Evolutionary conservation across 2,329 filamentous ascomycete species (phyloP).

Genomic region (Hypoxylon sp.): DNA sequence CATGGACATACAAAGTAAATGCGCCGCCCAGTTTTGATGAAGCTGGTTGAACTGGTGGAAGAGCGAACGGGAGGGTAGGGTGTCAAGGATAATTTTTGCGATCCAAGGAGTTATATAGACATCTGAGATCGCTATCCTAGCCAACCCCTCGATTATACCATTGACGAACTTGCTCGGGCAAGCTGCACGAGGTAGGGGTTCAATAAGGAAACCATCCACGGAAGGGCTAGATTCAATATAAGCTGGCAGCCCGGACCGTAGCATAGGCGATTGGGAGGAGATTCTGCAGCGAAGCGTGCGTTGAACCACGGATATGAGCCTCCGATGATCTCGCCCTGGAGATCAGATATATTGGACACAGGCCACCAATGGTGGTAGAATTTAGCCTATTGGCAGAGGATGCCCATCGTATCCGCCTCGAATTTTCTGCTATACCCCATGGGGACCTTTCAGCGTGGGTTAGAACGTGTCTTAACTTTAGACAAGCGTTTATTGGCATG

Average conservation of each 20-base stretch:
- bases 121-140: conserved; percentile 14
- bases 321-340: conserved; percentile 30
- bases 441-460: conserved; percentile 14
- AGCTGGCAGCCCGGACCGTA: conserved; percentile 44
- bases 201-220: conserved; percentile 34
- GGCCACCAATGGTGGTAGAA: conserved; percentile 27
- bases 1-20: neutral
- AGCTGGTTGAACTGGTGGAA: neutral
- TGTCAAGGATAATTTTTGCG: neutral
- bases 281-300: conserved; percentile 22
- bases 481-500: conserved; percentile 21
- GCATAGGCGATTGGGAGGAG: conserved; percentile 15
- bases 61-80: neutral
- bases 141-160: conserved; percentile 14
- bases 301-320: conserved; percentile 41
- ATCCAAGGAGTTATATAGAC: conserved; percentile 24
- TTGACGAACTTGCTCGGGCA: conserved; percentile 17
- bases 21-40: neutral
- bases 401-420: conserved; percentile 8
- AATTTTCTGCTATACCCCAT: conserved; percentile 24
- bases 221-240: conserved; percentile 45
- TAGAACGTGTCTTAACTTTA: conserved; percentile 14
- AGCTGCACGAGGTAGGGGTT: conserved; percentile 22
- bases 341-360: conserved; percentile 37
- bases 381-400: conserved; percentile 46